Evolutionary conservation across 257 asterid species (phyloP).

Genomic region (Capsicum baccatum): DNA sequence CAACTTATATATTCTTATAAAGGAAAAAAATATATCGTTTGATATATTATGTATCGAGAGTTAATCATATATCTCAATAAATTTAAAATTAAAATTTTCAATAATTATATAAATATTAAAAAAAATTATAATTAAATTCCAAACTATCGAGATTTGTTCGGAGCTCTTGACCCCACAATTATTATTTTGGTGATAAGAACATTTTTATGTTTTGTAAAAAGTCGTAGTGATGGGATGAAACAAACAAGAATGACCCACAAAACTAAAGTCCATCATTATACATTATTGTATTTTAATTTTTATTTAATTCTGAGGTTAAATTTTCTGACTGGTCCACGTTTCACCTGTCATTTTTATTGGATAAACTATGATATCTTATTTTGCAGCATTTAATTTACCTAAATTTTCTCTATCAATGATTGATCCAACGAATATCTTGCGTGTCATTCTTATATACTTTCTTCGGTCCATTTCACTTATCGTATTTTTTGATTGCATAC

Average conservation of each 20-base stretch:
- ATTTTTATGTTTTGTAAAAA: not conserved
- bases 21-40: no score
- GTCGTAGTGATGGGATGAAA: conserved; percentile 19
- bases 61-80: no score
- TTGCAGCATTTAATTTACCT: not conserved
- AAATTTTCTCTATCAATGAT: not conserved
- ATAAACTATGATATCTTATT: conserved; percentile 23
- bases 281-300: not conserved
- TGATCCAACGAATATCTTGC: conserved; percentile 8
- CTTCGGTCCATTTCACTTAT: no score
- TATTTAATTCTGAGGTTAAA: not conserved
- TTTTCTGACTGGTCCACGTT: conserved; percentile 26
- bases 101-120: no score
- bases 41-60: no score
- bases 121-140: no score
- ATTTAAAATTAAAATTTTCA: no score
- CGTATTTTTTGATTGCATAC: no score
- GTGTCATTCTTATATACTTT: conserved; percentile 28
- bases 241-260: conserved; percentile 17
- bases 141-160: no score
- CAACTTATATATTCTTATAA: no score
- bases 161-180: no score
- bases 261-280: not conserved
- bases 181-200: not conserved
- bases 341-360: not conserved